These are phyloP conservation scores for Extremus antarcticus DNA, from an alignment of 495 filamentous ascomycete genomes.

Conservation along the genomic window DNA sequence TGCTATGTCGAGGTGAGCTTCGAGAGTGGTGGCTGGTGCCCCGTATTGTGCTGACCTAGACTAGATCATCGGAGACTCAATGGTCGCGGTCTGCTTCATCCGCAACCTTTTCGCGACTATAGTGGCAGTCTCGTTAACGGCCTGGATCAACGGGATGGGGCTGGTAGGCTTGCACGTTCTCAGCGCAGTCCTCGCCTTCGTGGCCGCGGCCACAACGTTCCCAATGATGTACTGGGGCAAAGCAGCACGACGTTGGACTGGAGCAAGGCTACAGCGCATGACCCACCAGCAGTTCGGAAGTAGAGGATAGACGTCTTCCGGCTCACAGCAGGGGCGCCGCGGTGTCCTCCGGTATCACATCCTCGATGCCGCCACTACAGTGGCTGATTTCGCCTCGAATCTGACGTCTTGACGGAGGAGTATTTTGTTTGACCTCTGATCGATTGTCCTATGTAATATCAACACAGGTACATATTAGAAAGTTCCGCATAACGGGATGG, in stretches of 20 bases:
- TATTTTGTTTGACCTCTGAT: too few species aligned
- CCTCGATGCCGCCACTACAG: too few species aligned
- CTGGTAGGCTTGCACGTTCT: background rate
- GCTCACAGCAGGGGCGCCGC: background rate
- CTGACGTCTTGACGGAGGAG: too few species aligned
- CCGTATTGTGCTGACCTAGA: background rate
- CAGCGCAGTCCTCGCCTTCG: background rate
- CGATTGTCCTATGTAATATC: background rate
- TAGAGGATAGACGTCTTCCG: too few species aligned
- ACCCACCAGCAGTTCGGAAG: background rate
- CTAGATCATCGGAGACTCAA: constrained; percentile 6
- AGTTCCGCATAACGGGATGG: background rate
- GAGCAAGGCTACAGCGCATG: background rate
- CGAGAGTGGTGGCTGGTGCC: background rate
- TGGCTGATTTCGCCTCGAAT: too few species aligned
- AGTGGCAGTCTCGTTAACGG: constrained; percentile 2
- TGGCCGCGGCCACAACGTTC: constrained; percentile 1
- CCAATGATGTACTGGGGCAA: constrained; percentile 7
- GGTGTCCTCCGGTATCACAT: background rate
- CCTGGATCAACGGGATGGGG: constrained; percentile 8
- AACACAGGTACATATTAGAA: background rate
- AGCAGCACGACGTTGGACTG: background rate
- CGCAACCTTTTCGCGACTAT: constrained; percentile 8
- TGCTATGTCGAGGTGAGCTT: constrained; percentile 5
- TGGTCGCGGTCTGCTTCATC: constrained; percentile 6